Base-by-base conservation (phyloP, 352 stramenopile genomes). In the Globisporangium lucens region DNA sequence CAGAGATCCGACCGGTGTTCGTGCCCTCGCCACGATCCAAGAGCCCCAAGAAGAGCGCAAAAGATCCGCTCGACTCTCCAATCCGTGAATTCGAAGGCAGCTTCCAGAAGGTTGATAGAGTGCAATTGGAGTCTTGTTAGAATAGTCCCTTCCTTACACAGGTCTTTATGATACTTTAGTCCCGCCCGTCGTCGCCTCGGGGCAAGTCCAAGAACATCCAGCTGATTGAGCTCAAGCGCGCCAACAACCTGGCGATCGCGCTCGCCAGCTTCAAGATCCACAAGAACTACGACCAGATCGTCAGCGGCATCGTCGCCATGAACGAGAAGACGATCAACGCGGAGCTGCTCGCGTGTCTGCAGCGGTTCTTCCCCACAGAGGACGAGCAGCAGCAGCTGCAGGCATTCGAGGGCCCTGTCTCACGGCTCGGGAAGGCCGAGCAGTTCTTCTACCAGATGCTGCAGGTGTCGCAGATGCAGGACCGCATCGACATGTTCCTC, bases 181-280 rank as follows among this genome's bases (percentile, higher is more conserved):
- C 87, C 47, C 76, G 87, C 12, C 78, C 80, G 13, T 90, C 82
- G 0, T 94, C 87, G 2, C 84, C 85, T 29, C 80, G 86, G 20
- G 83, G 87, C 17, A 88, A 88, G 29, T 85, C 80, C 33, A 91
- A 89, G 69, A 91, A 80, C 47, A 79, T 93, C 53, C 85, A 91
- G 43, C 61, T 94, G 29, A 82, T 94, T 33, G 87, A 94, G 10
- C 58, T 89, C 30, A 94, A 94, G 53, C 87, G 85, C 24, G 85
- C 84, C 2, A 94, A 94, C 57, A 94, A 94, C 61, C 62, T 94
- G 1, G 79, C 86, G 9, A 75, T 93, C 36, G 83, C 85, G 29
- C 71, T 94, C 10, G 74, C 84, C 8, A 92, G 78, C 43, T 94
- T 93, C 78, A 92, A 92, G 63, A 85, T 94, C 46, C 72, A 85